Conservation (phyloP, 257 asterid species). For the Fraxinus cuspidata region DNA sequence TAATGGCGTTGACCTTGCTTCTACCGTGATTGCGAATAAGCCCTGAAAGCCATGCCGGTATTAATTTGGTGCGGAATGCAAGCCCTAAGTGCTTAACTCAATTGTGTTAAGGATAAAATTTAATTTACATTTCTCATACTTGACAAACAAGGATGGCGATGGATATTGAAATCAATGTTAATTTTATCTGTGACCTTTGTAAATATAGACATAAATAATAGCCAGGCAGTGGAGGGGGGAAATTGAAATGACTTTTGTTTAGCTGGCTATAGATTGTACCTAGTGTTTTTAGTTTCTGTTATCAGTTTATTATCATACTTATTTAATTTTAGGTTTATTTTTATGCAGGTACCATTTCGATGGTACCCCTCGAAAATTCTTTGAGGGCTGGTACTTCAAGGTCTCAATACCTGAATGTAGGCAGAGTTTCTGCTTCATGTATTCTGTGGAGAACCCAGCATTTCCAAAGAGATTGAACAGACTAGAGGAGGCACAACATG, state of each 20-base stretch:
- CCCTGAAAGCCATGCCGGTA: neutral
- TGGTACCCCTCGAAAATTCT: constrained; percentile 78
- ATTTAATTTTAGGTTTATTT: constrained; percentile 1
- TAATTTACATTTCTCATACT: neutral
- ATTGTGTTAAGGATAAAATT: neutral
- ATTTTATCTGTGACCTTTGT: neutral
- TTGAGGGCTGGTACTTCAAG: constrained; percentile 98
- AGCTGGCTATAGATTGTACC: neutral
- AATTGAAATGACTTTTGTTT: constrained; percentile 1
- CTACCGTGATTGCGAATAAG: neutral
- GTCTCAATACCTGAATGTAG: constrained; percentile 93
- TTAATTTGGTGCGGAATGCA: neutral
- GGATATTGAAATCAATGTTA: constrained; percentile 12
- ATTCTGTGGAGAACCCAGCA: constrained; percentile 83
- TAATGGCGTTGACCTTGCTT: too few relatives aligned
- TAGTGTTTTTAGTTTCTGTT: neutral
- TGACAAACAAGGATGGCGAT: neutral
- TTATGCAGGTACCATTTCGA: constrained; percentile 83
- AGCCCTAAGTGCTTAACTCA: neutral
- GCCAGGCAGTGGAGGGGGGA: neutral
- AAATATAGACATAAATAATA: neutral
- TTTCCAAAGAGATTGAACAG: constrained; percentile 59
- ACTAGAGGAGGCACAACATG: constrained; percentile 64
- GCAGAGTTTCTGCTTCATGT: constrained; percentile 99
- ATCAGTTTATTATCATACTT: neutral